phyloP scores from a whole-genome alignment of 2,329 filamentous ascomycete species.

The Amylocarpus encephaloides region DNA sequence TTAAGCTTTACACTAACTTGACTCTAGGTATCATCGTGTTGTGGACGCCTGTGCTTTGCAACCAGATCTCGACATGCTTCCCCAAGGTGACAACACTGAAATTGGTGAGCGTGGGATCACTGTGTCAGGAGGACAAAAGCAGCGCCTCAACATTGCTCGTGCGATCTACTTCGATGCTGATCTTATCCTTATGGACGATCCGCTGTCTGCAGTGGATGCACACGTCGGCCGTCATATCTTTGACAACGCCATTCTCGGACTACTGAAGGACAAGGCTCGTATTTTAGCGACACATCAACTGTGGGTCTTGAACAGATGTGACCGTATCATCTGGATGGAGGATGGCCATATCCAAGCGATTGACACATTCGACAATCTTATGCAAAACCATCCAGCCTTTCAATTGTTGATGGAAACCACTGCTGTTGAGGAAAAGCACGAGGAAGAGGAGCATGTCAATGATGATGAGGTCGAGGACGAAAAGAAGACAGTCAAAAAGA shows the following conservation, averaged over 20 bases:
- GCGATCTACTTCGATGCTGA: slow-evolving; percentile 66
- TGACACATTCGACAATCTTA: slow-evolving; percentile 84
- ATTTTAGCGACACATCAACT: slow-evolving; percentile 93
- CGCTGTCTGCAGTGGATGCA: slow-evolving; percentile 62
- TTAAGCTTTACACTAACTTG: slow-evolving; percentile 33
- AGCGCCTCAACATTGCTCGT: slow-evolving; percentile 87
- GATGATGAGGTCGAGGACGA: slow-evolving; percentile 41
- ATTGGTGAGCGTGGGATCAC: slow-evolving; percentile 95
- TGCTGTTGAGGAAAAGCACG: slow-evolving; percentile 61
- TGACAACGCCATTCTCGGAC: slow-evolving; percentile 85
- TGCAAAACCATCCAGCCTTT: slow-evolving; percentile 72
- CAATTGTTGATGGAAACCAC: slow-evolving; percentile 77
- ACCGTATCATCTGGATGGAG: slow-evolving; percentile 91
- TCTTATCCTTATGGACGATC: slow-evolving; percentile 64
- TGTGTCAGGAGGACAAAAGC: slow-evolving; percentile 91
- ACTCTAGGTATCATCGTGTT: slow-evolving; percentile 47
- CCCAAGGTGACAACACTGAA: slow-evolving; percentile 79
- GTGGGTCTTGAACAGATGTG: slow-evolving; percentile 84
- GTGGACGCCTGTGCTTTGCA: slow-evolving; percentile 70
- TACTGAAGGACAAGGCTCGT: slow-evolving; percentile 82
- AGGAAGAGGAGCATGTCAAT: slow-evolving; percentile 42
- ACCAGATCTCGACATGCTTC: slow-evolving; percentile 88
- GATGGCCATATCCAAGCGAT: slow-evolving; percentile 76
- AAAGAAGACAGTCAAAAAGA: slow-evolving; percentile 38
- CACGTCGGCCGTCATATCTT: slow-evolving; percentile 74